Evolutionary conservation across 2,329 filamentous ascomycete species (phyloP).

Genomic region (Phialophora macrospora): DNA sequence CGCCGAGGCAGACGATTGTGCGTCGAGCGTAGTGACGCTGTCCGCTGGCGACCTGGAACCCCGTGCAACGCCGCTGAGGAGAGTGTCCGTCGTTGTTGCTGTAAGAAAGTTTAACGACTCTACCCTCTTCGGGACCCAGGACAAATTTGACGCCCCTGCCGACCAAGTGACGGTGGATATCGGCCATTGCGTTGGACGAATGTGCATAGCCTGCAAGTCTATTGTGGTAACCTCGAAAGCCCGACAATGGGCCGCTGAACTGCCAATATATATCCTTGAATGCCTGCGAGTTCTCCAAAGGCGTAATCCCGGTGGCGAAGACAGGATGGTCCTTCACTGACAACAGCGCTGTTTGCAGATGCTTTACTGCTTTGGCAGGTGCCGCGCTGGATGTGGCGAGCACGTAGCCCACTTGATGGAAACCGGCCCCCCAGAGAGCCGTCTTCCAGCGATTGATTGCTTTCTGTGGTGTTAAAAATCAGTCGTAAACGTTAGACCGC

Average conservation of each 20-base stretch:
- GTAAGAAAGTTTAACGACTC: slow-evolving; percentile 47
- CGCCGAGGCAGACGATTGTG: slow-evolving; percentile 60
- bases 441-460: slow-evolving; percentile 51
- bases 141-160: slow-evolving; percentile 56
- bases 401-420: slow-evolving; percentile 53
- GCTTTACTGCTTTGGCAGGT: slow-evolving; percentile 40
- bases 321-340: slow-evolving; percentile 47
- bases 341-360: slow-evolving; percentile 43
- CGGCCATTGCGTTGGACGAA: slow-evolving; percentile 56
- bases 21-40: slow-evolving; percentile 39
- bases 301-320: slow-evolving; percentile 42
- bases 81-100: slow-evolving; percentile 49
- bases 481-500: background rate
- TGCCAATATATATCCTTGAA: slow-evolving; percentile 54
- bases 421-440: slow-evolving; percentile 51
- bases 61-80: slow-evolving; percentile 44
- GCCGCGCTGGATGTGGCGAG: slow-evolving; percentile 48
- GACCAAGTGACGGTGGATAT: slow-evolving; percentile 58
- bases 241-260: slow-evolving; percentile 54
- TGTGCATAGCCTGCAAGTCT: slow-evolving; percentile 61
- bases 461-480: slow-evolving; percentile 36
- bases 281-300: slow-evolving; percentile 50
- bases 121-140: slow-evolving; percentile 48
- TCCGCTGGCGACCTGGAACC: slow-evolving; percentile 49
- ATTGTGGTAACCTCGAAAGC: slow-evolving; percentile 66